Evolutionary conservation across 352 stramenopile genomes (phyloP), one percentile per base, ranked within the genome.

Genomic region (Phytopythium aichiense): DNA sequence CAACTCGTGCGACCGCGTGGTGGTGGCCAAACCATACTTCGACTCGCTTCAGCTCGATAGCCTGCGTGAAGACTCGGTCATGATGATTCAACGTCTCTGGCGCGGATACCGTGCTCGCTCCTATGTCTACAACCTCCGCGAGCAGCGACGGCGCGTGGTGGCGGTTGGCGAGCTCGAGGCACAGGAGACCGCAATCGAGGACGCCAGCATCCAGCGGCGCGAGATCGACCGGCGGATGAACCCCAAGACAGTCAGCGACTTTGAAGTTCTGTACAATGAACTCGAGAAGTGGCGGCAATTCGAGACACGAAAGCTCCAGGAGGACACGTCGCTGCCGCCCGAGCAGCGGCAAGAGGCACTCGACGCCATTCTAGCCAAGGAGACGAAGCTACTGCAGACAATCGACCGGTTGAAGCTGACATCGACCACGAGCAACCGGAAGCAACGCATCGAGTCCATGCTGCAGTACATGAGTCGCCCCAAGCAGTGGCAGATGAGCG

Each of bases 261-360:
- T 97, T 74, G 88, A 97, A 65, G 73, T 97, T 35, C 67, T 98
- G 0, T 98, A 97, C 76, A 98, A 97, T 67, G 94, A 98, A 53
- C 77, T 98, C 30, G 91, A 97, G 53, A 91, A 89, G 50, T 98
- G 94, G 92, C 74, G 92, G 18, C 75, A 94, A 61, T 69, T 88
- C 9, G 92, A 98, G 66, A 92, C 79, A 3, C 90, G 87, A 12
- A 87, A 90, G 57, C 63, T 91, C 7, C 64, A 86, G 6, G 75
- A 87, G 11, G 70, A 88, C 30, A 9, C 50, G 23, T 42, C 63
- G 6, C 46, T 91, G 7, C 51, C 63, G 35, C 25, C 54, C 7
- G 71, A 71, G 25, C 69, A 77, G 20, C 68, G 70, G 38, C 74
- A 87, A 16, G 54, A 54, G 1, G 81, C 77, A 13, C 64, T 92